phyloP scores from a whole-genome alignment of 768 basidiomycete species.

The Infundibulicybe gibba region DNA sequence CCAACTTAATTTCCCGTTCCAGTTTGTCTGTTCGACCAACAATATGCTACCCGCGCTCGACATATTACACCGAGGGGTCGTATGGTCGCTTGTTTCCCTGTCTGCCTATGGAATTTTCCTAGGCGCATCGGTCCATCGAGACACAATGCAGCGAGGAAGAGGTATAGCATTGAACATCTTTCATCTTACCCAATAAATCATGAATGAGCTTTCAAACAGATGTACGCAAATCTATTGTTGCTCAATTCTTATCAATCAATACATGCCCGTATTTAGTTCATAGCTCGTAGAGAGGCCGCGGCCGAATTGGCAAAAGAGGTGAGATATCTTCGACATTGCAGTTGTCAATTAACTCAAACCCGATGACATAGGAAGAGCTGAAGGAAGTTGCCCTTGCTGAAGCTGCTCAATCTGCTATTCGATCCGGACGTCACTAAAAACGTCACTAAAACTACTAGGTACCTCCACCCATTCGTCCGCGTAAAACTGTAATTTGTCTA shows the following conservation, averaged over 20 bases:
- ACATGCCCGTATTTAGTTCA: slow-evolving; percentile 18
- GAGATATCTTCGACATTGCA: slow-evolving; percentile 2
- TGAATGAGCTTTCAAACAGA: slow-evolving; percentile 17
- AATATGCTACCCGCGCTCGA: slow-evolving; percentile 31
- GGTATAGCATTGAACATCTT: slow-evolving; percentile 42
- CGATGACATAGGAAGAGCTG: slow-evolving; percentile 28
- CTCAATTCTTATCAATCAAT: not conserved
- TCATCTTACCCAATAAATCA: slow-evolving; percentile 5
- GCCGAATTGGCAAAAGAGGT: slow-evolving; percentile 25
- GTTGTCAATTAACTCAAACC: not conserved
- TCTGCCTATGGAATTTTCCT: slow-evolving; percentile 50
- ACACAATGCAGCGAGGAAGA: slow-evolving; percentile 51
- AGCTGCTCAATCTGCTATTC: slow-evolving; percentile 32
- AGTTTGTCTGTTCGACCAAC: too few relatives aligned
- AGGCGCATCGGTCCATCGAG: slow-evolving; percentile 48
- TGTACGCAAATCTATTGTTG: slow-evolving; percentile 14
- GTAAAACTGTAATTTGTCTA: too few relatives aligned
- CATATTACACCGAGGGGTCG: slow-evolving; percentile 50
- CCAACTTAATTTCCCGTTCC: too few relatives aligned
- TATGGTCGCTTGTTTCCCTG: slow-evolving; percentile 48
- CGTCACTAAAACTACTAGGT: not conserved
- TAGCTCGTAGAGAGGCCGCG: slow-evolving; percentile 26
- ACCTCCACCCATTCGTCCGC: not conserved
- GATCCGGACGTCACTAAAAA: slow-evolving; percentile 12
- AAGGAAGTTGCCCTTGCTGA: slow-evolving; percentile 36